Percentiles rank a stretch among this genome's conserved stretches.
Conservation (phyloP, 202 grass and related monocot genomes). For the Elaeis oleifera region DNA sequence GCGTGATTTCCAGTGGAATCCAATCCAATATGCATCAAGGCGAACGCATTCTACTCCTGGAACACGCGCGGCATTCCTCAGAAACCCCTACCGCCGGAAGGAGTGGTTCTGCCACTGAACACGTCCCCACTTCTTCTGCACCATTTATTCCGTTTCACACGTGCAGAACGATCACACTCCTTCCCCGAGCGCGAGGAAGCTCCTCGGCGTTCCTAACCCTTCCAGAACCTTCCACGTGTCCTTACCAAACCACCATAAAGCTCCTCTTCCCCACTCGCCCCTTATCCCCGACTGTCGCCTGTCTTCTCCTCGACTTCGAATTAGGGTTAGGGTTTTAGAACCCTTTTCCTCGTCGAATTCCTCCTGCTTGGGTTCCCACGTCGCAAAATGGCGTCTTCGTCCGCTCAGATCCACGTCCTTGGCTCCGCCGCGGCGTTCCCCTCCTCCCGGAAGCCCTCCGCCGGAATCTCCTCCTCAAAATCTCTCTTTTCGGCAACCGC, state of each 20-base stretch:
- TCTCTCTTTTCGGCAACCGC: conserved; percentile 15
- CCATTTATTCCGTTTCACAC: too few relatives aligned
- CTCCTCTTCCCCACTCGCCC: conserved; percentile 5
- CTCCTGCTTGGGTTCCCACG: too few relatives aligned
- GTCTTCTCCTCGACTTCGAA: background rate
- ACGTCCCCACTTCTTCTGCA: too few relatives aligned
- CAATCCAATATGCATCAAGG: too few relatives aligned
- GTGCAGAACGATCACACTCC: too few relatives aligned
- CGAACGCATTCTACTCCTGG: too few relatives aligned
- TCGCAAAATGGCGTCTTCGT: conserved; percentile 19
- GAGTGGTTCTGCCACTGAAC: too few relatives aligned
- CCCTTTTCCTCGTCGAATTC: too few relatives aligned
- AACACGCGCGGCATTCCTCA: too few relatives aligned
- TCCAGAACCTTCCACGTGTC: conserved; percentile 32
- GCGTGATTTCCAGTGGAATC: too few relatives aligned
- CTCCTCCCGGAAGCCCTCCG: background rate
- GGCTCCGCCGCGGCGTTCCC: conserved; percentile 24
- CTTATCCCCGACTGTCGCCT: conserved; percentile 22
- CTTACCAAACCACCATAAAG: conserved; percentile 22
- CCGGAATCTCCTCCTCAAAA: background rate
- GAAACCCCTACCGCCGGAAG: too few relatives aligned
- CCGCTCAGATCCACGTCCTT: conserved; percentile 35
- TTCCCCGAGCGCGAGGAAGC: too few relatives aligned
- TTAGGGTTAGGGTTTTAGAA: conserved; percentile 20
- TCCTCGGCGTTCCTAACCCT: background rate